Conservation (phyloP, 2,329 filamentous ascomycete species). For the Verticillium nubilum region DNA sequence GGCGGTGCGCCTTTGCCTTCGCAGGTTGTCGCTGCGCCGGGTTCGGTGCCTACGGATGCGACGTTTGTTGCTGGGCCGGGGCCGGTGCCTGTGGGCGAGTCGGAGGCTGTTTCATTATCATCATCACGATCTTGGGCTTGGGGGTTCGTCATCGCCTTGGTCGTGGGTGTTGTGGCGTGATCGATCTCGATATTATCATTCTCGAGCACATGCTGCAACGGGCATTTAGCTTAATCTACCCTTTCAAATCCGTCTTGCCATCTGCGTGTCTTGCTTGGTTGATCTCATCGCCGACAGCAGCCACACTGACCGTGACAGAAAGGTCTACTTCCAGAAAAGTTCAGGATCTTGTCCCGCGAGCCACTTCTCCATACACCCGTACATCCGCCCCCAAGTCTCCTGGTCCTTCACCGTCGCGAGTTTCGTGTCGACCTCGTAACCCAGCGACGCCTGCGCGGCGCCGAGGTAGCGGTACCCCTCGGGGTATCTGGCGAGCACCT, state of each 20-base stretch:
- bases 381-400: constrained; percentile 31
- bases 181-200: neutral
- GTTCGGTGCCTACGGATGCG: neutral
- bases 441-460: constrained; percentile 37
- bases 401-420: constrained; percentile 33
- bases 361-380: constrained; percentile 36
- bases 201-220: neutral
- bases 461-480: constrained; percentile 41
- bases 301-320: neutral
- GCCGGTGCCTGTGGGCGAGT: neutral
- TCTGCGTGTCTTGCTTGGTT: too few species aligned
- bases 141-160: neutral
- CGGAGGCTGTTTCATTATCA: too few species aligned
- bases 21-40: neutral
- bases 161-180: neutral
- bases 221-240: too few species aligned
- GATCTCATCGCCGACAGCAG: too few species aligned
- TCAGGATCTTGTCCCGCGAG: constrained; percentile 20
- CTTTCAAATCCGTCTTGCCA: too few species aligned
- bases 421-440: constrained; percentile 33
- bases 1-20: neutral
- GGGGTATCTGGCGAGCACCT: constrained; percentile 32
- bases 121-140: neutral
- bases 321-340: neutral
- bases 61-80: neutral